These are phyloP conservation scores for Rutstroemia sp. DNA, from an alignment of 2,329 filamentous ascomycete species.

Conservation along the genomic window DNA sequence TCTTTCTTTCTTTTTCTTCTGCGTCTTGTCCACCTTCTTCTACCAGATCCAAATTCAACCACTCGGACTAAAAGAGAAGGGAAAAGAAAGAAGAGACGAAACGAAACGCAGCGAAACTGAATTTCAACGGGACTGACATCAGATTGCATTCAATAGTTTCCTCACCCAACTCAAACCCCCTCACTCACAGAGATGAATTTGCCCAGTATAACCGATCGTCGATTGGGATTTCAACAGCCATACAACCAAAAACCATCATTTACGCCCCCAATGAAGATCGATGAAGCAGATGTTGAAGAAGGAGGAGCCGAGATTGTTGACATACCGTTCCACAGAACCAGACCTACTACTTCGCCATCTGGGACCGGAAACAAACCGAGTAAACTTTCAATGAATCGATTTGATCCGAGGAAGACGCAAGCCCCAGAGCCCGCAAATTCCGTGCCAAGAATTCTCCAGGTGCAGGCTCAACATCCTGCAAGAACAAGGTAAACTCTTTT, in stretches of 20 bases:
- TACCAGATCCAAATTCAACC: neutral
- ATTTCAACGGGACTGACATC: neutral
- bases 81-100: neutral
- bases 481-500: neutral
- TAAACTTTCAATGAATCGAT: neutral
- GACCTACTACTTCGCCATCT: neutral
- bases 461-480: neutral
- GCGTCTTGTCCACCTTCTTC: neutral
- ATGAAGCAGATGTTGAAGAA: slow-evolving; percentile 6
- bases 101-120: neutral
- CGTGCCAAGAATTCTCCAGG: neutral
- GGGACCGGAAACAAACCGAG: neutral
- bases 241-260: neutral
- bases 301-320: slow-evolving; percentile 20
- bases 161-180: slow-evolving; percentile 4
- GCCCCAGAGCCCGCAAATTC: neutral
- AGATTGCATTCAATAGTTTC: slow-evolving; percentile 2
- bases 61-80: neutral
- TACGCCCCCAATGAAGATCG: slow-evolving; percentile 2
- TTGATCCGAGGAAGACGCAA: neutral
- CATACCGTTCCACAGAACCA: slow-evolving; percentile 19
- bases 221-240: neutral
- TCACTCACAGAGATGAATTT: slow-evolving; percentile 4
- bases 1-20: neutral
- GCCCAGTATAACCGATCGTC: slow-evolving; percentile 5